A percentile compares a stretch with the other conserved stretches of the same genome.
Evolutionary conservation across 2,329 filamentous ascomycete species (phyloP).

Genomic region (Ilyonectria sp.): DNA sequence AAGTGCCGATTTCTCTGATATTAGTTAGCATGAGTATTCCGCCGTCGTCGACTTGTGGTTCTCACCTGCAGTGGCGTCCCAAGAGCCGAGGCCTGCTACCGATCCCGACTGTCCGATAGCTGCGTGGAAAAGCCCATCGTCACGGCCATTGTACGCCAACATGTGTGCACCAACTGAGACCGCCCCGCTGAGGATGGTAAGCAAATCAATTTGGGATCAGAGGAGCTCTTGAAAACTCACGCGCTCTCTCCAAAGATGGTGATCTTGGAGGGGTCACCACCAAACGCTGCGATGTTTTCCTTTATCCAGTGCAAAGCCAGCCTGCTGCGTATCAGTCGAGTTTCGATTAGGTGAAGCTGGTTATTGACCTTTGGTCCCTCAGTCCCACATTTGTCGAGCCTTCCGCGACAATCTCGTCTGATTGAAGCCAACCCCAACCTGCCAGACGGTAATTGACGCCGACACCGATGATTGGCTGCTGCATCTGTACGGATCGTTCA

Average conservation of each 20-base stretch:
- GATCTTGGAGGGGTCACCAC: slow-evolving; percentile 31
- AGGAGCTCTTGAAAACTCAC: slow-evolving; percentile 14
- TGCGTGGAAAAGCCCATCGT: slow-evolving; percentile 33
- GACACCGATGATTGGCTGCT: background rate
- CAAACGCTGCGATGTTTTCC: slow-evolving; percentile 35
- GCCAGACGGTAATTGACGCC: background rate
- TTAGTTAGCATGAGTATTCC: background rate
- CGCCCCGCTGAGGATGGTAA: slow-evolving; percentile 1
- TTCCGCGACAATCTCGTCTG: background rate
- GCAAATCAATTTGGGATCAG: background rate
- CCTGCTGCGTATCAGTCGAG: background rate
- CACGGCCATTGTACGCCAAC: slow-evolving; percentile 29
- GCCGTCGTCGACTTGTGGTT: background rate
- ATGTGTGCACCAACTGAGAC: slow-evolving; percentile 34
- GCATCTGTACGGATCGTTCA: slow-evolving; percentile 30
- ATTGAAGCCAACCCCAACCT: background rate
- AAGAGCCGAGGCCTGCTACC: background rate
- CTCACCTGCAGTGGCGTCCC: background rate
- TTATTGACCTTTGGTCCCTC: slow-evolving; percentile 1
- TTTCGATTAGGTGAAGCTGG: background rate
- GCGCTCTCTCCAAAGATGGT: slow-evolving; percentile 39
- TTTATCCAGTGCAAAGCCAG: slow-evolving; percentile 35
- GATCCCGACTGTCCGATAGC: slow-evolving; percentile 24
- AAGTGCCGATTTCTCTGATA: background rate
- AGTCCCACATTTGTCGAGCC: background rate